Evolutionary conservation across 2,329 filamentous ascomycete species (phyloP), one percentile per base, ranked within the genome.

Genomic region (Berkeleyomyces basicola): DNA sequence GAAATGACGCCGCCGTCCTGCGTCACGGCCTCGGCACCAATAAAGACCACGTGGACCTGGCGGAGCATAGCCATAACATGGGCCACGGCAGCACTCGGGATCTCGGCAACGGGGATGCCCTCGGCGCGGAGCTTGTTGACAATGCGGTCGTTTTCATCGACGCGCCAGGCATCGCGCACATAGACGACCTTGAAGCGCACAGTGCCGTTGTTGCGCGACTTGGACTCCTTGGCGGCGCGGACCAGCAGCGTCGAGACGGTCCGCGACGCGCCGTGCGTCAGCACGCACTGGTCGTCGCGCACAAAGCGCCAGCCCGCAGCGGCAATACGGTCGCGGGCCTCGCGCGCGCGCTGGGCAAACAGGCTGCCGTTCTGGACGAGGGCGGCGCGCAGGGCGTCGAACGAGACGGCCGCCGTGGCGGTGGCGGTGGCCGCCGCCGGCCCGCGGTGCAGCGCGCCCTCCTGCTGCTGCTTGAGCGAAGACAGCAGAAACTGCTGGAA

Each of bases 1-100:
- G 88, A 92, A 67, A 99, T 88, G 68, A 97, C 87, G 44, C 92
- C 92, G 59, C 93, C 93, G 70, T 96, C 95, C 70, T 95, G 89
- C 23, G 95, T 89, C 14, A 97, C 90, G 47, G 90, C 91, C 73
- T 97, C 92, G 75, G 83, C 81, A 57, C 84, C 84, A 7, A 85
- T 80, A 59, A 87, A 77, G 6, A 86, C 78, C 69, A 82, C 75
- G 70, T 90, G 83, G 11, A 93, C 85, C 66, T 76, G 74, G n/a
- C 73, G 70, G 64, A 75, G 66, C 61, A 75, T 65, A 9, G 71
- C 73, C 72, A 97, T 82, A 49, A 87, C 84, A 71, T 95, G 91
- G 42, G 88, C 90, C 7, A 97, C 89, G 0, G 86, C 87, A 3
- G 72, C 70, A 64, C 73, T 71, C n/a, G 73, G 69, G 33, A 77